Base-by-base conservation (phyloP, 192 early-diverging fungal species). In the Rhizoclosmatium sp. region DNA sequence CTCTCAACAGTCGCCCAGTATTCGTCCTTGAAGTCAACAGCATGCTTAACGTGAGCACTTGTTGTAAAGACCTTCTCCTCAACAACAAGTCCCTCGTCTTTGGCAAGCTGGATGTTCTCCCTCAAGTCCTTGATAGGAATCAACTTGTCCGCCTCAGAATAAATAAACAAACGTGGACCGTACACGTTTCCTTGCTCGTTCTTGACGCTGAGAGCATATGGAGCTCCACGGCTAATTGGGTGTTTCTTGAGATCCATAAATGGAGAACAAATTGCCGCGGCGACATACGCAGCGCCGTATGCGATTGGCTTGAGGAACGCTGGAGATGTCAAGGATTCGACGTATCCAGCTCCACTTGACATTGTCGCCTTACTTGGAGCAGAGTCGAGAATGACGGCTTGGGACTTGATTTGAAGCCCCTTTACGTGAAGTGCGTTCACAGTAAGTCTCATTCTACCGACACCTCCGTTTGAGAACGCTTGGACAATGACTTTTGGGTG, bases 391-490 rank as follows among this genome's bases (percentile, higher is more conserved):
- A 71, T 71, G 12, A 71, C 9, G 23, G 5, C 16, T 7, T 21
- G 7, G 65, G 4, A 7, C 40, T 16, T 16, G 46, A 68, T 4
- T 47, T 68, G 65, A 3, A 10, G 16, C 39, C 44, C 44, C 9
- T 16, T 41, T 0, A 9, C 14, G 44, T 68, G 65, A 16, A 68
- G 65, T 3, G 65, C 65, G 40, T 31, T 68, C 7, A 61, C 12
- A 5, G n/a, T 21, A 21, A 56, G 72, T 59, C 14, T 59, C 39
- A 44, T 54, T 23, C 31, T 51, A 44, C 59, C 46, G 12, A 19
- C 16, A 12, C 72, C 72, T 5, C 72, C 72, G 72, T 59, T 62
- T 19, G 72, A 75, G 44, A 75, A 75, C 4, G 45, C 5, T 19
- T 75, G 72, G 3, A 62, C 2, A 4, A 62, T 59, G 40, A 71